phyloP scores from a whole-genome alignment of 2,329 filamentous ascomycete genomes.

The Aspergillus novofumigatus region DNA sequence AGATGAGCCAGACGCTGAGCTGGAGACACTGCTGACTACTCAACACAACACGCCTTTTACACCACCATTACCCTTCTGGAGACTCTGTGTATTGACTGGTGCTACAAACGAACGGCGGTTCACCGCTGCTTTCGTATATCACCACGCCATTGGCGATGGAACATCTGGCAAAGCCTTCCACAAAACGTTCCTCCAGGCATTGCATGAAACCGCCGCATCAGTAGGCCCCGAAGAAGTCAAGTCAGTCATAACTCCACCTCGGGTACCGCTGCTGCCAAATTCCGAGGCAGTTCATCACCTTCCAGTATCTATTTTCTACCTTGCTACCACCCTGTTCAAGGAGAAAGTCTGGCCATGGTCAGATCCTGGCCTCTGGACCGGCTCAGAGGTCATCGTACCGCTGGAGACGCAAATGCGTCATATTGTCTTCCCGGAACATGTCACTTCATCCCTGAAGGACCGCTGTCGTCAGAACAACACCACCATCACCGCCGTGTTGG shows the following conservation, averaged over 20 bases:
- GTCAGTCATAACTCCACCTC: slow-evolving; percentile 18
- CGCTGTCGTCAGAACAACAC: slow-evolving; percentile 36
- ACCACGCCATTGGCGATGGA: slow-evolving; percentile 48
- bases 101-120: slow-evolving; percentile 27
- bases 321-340: slow-evolving; percentile 31
- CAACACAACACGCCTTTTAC: slow-evolving; percentile 42
- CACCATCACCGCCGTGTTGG: slow-evolving; percentile 40
- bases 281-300: slow-evolving; percentile 41
- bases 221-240: slow-evolving; percentile 15
- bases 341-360: slow-evolving; percentile 27
- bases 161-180: slow-evolving; percentile 45
- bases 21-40: slow-evolving; percentile 38
- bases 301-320: slow-evolving; percentile 32
- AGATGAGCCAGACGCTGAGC: slow-evolving; percentile 33
- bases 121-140: slow-evolving; percentile 44
- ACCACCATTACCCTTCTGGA: slow-evolving; percentile 41
- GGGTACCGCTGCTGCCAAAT: slow-evolving; percentile 34
- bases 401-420: slow-evolving; percentile 26
- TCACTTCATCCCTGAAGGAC: slow-evolving; percentile 27
- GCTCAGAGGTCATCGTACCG: slow-evolving; percentile 21
- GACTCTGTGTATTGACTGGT: slow-evolving; percentile 37
- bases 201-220: slow-evolving; percentile 19
- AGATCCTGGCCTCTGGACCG: slow-evolving; percentile 35
- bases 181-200: slow-evolving; percentile 35
- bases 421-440: slow-evolving; percentile 27